Conservation (phyloP, 2,329 filamentous ascomycete genomes). For the Diaporthe caulivora region DNA sequence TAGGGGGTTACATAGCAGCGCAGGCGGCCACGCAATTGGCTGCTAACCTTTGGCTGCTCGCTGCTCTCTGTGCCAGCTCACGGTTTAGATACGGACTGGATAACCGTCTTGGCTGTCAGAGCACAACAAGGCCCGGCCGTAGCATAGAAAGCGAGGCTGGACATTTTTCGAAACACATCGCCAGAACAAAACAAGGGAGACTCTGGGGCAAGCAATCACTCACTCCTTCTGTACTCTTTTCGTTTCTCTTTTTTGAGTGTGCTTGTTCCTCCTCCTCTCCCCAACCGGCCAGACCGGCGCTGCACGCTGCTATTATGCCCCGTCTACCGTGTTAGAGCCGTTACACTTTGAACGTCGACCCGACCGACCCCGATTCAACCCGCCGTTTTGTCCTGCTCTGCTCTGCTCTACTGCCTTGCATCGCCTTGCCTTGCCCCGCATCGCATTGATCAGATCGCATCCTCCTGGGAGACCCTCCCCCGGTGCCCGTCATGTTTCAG, state of each 20-base stretch:
- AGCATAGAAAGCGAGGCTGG: slow-evolving; percentile 19
- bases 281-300: slow-evolving; percentile 9
- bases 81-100: slow-evolving; percentile 20
- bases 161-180: slow-evolving; percentile 30
- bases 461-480: not conserved
- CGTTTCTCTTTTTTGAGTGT: not conserved
- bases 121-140: not conserved
- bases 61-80: slow-evolving; percentile 1
- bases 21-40: slow-evolving; percentile 17
- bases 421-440: not conserved
- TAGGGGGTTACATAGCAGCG: not conserved
- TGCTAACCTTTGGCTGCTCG: not conserved
- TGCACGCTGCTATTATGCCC: slow-evolving; percentile 23
- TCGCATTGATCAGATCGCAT: not conserved
- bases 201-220: not conserved
- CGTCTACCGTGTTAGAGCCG: not conserved
- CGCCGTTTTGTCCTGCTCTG: slow-evolving; percentile 10
- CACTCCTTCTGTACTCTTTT: not conserved
- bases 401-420: not conserved
- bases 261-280: too few species aligned
- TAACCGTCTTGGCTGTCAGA: slow-evolving; percentile 28
- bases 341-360: not conserved
- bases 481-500: slow-evolving; percentile 55
- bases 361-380: not conserved
- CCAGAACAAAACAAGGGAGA: not conserved